phyloP scores from a whole-genome alignment of 2,329 filamentous ascomycete genomes.

The Claviceps citrina region DNA sequence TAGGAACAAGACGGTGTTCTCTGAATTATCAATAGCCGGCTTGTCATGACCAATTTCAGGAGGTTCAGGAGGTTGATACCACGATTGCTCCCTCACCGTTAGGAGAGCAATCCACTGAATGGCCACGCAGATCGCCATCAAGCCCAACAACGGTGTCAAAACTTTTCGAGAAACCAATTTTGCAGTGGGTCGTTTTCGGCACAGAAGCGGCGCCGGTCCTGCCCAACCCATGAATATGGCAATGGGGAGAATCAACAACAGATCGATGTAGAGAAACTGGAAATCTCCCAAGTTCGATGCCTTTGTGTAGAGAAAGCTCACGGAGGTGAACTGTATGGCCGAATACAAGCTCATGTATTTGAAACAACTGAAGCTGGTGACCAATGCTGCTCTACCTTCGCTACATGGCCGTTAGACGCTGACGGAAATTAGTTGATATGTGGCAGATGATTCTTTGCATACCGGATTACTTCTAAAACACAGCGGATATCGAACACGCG shows the following conservation, averaged over 20 bases:
- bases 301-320: slow-evolving; percentile 88
- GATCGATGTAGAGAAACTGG: slow-evolving; percentile 92
- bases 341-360: slow-evolving; percentile 99
- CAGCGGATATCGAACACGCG: slow-evolving; percentile 92
- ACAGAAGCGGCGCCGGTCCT: slow-evolving; percentile 62
- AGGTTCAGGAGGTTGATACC: slow-evolving; percentile 74
- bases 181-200: slow-evolving; percentile 75
- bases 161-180: slow-evolving; percentile 88
- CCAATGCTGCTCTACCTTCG: slow-evolving; percentile 82
- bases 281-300: slow-evolving; percentile 94
- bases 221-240: slow-evolving; percentile 99
- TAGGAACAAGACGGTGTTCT: slow-evolving; percentile 84
- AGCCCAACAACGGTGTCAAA: slow-evolving; percentile 72
- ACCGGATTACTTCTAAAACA: slow-evolving; percentile 80
- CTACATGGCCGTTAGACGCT: slow-evolving; percentile 25
- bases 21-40: slow-evolving; percentile 76
- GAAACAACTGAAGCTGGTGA: slow-evolving; percentile 99
- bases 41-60: slow-evolving; percentile 63
- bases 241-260: slow-evolving; percentile 83
- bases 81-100: slow-evolving; percentile 61
- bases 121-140: slow-evolving; percentile 67
- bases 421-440: neutral
- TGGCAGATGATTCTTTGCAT: slow-evolving; percentile 11
- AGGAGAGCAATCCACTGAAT: slow-evolving; percentile 63
- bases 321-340: slow-evolving; percentile 95